Conservation (phyloP, 176 grass and related monocot species). For the Zea luxurians region DNA sequence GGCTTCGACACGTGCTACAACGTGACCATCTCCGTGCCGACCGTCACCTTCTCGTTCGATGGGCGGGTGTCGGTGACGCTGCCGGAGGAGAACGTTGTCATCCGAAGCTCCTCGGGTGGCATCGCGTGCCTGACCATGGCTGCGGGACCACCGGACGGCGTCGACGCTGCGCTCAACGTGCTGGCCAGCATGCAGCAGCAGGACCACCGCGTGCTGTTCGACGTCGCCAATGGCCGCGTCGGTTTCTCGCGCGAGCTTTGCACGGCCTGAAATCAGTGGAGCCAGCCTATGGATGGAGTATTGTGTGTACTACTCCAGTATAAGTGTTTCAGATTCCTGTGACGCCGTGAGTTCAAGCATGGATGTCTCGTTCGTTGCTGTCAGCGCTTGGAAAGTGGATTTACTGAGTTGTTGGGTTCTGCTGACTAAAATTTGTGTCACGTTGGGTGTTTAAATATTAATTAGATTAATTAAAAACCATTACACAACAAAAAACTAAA, state of each 20-base stretch:
- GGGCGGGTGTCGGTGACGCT: conserved; percentile 53
- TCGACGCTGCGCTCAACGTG: conserved; percentile 72
- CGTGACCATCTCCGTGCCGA: conserved; percentile 32
- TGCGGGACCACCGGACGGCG: conserved; percentile 44
- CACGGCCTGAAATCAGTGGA: conserved; percentile 16
- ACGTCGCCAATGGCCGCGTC: conserved; percentile 60
- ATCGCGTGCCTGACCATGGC: conserved; percentile 75
- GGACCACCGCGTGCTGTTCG: conserved; percentile 78
- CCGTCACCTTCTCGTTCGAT: conserved; percentile 50
- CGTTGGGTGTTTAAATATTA: no score
- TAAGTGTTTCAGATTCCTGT: no score
- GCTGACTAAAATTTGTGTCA: no score
- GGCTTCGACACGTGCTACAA: conserved; percentile 95
- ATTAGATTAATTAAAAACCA: no score
- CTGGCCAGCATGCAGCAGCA: conserved; percentile 90
- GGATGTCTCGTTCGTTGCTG: no score
- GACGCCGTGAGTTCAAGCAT: no score
- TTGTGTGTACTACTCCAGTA: no score
- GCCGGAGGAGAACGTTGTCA: conserved; percentile 78
- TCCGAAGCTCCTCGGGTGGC: conserved; percentile 60
- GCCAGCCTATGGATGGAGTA: no score
- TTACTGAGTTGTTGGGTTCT: no score
- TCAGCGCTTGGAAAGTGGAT: no score
- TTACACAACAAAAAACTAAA: no score
- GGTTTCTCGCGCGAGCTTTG: conserved; percentile 74